Evolutionary conservation across 2,329 filamentous ascomycete genomes (phyloP).

Genomic region (Trichophyton simii): DNA sequence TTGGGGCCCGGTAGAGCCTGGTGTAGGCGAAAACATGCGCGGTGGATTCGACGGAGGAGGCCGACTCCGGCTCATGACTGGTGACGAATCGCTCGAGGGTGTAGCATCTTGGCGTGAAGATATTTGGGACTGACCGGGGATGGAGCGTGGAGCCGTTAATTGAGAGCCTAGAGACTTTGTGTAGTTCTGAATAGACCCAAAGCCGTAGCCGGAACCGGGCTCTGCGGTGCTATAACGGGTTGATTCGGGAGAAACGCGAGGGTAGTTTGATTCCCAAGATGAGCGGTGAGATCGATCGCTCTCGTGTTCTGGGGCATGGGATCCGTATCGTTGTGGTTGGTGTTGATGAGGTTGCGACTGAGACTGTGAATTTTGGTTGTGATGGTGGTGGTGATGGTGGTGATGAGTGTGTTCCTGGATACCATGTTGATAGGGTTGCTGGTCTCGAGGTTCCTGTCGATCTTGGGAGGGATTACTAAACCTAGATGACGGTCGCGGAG

Average conservation of each 20-base stretch:
- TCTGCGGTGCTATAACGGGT: conserved; percentile 26
- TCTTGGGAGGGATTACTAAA: conserved; percentile 25
- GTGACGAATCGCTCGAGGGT: conserved; percentile 22
- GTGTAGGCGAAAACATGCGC: conserved; percentile 25
- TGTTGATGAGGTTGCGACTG: conserved; percentile 11
- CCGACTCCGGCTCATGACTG: conserved; percentile 14
- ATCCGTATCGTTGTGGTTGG: conserved; percentile 20
- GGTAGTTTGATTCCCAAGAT: conserved; percentile 29
- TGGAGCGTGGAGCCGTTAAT: conserved; percentile 22
- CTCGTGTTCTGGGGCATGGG: conserved; percentile 22
- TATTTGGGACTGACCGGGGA: conserved; percentile 18
- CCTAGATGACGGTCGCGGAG: conserved; percentile 19
- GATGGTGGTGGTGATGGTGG: conserved; percentile 9
- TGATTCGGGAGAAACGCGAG: conserved; percentile 27
- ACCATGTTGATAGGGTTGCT: conserved; percentile 11
- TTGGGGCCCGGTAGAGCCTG: conserved; percentile 18
- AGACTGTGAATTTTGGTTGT: background rate
- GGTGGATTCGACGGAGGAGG: conserved; percentile 20
- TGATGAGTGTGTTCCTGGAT: conserved; percentile 23
- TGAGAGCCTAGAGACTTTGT: conserved; percentile 32
- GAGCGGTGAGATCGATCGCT: conserved; percentile 19
- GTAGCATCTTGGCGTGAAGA: conserved; percentile 26
- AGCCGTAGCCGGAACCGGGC: conserved; percentile 24
- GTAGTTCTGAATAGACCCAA: conserved; percentile 31
- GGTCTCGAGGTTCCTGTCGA: conserved; percentile 28